Percentiles rank a stretch among this genome's conserved stretches.
Evolutionary conservation across 345 rosid species (phyloP).

Genomic region (Lumnitzera littorea): DNA sequence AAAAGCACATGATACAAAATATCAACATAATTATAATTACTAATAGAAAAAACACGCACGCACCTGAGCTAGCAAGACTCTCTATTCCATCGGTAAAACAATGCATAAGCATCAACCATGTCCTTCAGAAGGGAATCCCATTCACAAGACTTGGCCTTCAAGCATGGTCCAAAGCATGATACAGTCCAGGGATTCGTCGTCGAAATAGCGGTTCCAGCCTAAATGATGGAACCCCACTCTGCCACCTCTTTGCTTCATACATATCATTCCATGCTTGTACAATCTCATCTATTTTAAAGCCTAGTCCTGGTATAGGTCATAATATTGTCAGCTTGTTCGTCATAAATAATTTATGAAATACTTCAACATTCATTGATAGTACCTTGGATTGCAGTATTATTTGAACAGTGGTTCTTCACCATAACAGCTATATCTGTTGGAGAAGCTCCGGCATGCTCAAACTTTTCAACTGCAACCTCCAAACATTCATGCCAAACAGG

Average conservation of each 20-base stretch:
- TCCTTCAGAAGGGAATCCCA: too few species aligned
- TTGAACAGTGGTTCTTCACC: constrained; percentile 58
- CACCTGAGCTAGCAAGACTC: too few species aligned
- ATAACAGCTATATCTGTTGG: constrained; percentile 45
- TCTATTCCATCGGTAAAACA: neutral
- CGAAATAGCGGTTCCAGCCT: constrained; percentile 63
- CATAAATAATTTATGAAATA: neutral
- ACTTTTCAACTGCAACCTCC: constrained; percentile 74
- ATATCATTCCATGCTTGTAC: constrained; percentile 75
- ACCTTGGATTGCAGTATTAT: constrained; percentile 54
- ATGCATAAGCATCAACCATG: neutral
- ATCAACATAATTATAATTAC: too few species aligned
- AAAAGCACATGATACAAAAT: too few species aligned
- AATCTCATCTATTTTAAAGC: constrained; percentile 61
- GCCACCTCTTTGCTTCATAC: constrained; percentile 63
- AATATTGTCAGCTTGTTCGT: constrained; percentile 10
- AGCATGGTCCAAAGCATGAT: constrained; percentile 42
- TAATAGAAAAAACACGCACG: too few species aligned
- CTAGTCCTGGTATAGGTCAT: constrained; percentile 41
- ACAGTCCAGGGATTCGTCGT: constrained; percentile 44
- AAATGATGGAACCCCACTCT: constrained; percentile 46
- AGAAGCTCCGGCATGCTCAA: constrained; percentile 69
- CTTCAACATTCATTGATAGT: constrained; percentile 10
- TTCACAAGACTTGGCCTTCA: constrained; percentile 11
- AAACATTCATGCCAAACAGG: constrained; percentile 68